A percentile compares a stretch with the other conserved stretches of the same genome.
These are phyloP conservation scores for Haplosporangium gracile DNA, from an alignment of 192 early-diverging fungal species.

Conservation along the genomic window DNA sequence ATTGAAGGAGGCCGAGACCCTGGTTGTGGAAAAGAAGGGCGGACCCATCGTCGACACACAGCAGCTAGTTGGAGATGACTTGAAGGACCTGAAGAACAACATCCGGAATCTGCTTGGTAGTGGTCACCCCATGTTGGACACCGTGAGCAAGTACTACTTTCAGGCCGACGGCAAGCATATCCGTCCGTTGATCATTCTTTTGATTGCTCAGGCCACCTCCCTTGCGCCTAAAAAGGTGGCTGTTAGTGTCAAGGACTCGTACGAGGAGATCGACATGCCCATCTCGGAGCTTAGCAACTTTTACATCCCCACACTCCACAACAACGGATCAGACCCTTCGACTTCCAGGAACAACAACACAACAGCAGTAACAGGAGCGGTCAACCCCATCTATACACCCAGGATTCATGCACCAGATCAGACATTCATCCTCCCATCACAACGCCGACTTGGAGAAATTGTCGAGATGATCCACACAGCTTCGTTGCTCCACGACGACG, in stretches of 20 bases:
- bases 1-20: conserved; percentile 63
- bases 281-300: conserved; percentile 62
- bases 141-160: conserved; percentile 93
- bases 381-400: conserved; percentile 35
- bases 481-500: conserved; percentile 94
- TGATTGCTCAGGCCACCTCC: conserved; percentile 90
- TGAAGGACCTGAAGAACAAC: conserved; percentile 87
- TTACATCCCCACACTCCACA: conserved; percentile 41
- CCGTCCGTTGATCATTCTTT: conserved; percentile 90
- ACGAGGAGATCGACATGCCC: conserved; percentile 71
- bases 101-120: conserved; percentile 86
- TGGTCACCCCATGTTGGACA: conserved; percentile 91
- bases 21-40: conserved; percentile 61
- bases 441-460: conserved; percentile 95
- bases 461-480: conserved; percentile 99
- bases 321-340: conserved; percentile 7
- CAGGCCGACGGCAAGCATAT: conserved; percentile 89
- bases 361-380: background rate
- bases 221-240: conserved; percentile 68
- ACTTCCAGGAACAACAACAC: background rate
- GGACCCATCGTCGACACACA: conserved; percentile 73
- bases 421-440: conserved; percentile 81
- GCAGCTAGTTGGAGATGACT: conserved; percentile 87
- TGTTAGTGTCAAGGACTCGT: conserved; percentile 62
- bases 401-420: conserved; percentile 50